Conservation (phyloP, 2,329 filamentous ascomycete genomes). For the Pyricularia grisea region DNA sequence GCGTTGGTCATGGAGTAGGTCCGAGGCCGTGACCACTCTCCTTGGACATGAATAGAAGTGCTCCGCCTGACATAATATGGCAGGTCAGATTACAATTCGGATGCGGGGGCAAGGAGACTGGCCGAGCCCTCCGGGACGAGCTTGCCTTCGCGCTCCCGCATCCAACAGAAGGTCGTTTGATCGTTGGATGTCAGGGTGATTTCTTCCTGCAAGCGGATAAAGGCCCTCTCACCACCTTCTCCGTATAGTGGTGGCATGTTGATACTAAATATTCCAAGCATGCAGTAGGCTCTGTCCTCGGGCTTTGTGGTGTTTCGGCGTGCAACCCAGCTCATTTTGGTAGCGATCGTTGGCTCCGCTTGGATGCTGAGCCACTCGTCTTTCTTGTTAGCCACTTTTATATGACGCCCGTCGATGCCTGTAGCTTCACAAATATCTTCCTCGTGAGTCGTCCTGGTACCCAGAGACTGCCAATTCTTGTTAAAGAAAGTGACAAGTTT, state of each 20-base stretch:
- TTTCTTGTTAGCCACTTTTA: too few species aligned
- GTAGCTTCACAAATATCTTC: background rate
- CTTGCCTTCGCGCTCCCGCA: background rate
- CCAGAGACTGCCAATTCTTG: constrained; percentile 7
- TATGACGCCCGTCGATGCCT: background rate
- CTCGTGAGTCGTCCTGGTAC: constrained; percentile 5
- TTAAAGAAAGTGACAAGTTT: constrained; percentile 9
- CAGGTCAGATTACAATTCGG: background rate
- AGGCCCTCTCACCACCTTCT: constrained; percentile 12
- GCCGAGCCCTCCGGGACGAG: background rate
- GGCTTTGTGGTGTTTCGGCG: constrained; percentile 10
- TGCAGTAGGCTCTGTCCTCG: constrained; percentile 15
- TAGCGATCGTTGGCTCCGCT: constrained; percentile 6
- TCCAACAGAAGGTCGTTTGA: background rate
- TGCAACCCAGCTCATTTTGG: constrained; percentile 16
- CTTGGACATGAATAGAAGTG: background rate
- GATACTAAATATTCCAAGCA: constrained; percentile 16
- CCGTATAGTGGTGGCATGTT: constrained; percentile 19
- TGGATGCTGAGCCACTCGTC: background rate
- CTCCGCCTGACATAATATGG: background rate
- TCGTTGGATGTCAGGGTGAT: background rate
- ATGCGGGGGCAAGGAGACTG: background rate
- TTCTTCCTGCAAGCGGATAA: constrained; percentile 14
- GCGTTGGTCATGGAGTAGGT: too few species aligned
- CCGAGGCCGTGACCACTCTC: too few species aligned